phyloP scores from a whole-genome alignment of 345 rosid genomes.

The Noccaea caerulescens region DNA sequence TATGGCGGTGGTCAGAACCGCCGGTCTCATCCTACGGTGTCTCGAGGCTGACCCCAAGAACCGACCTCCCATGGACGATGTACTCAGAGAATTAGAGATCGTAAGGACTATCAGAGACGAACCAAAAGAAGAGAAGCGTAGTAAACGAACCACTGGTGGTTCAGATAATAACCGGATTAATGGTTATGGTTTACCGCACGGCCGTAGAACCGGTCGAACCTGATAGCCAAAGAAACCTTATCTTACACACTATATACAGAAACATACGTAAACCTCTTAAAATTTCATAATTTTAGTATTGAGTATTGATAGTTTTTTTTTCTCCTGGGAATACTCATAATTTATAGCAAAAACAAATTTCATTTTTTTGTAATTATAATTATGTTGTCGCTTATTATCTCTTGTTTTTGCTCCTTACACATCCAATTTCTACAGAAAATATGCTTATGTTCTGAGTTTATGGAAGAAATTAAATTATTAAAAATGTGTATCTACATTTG shows the following conservation, averaged over 20 bases:
- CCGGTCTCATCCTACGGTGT: slow-evolving; percentile 56
- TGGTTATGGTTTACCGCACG: slow-evolving; percentile 28
- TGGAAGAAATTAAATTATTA: background rate
- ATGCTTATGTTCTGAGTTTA: background rate
- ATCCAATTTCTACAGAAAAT: background rate
- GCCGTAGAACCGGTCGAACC: slow-evolving; percentile 38
- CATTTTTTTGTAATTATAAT: background rate
- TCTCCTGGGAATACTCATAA: background rate
- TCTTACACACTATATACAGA: slow-evolving; percentile 1
- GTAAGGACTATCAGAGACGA: slow-evolving; percentile 46
- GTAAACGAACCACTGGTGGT: slow-evolving; percentile 30
- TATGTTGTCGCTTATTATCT: background rate
- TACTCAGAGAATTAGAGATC: slow-evolving; percentile 48
- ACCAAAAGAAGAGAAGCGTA: slow-evolving; percentile 47
- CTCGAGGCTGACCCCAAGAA: slow-evolving; percentile 63
- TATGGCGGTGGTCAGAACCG: slow-evolving; percentile 52
- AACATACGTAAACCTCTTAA: background rate
- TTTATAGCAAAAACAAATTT: background rate
- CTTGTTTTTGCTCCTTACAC: background rate
- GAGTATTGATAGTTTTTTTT: background rate
- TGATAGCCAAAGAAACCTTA: slow-evolving; percentile 32
- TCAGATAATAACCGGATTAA: slow-evolving; percentile 24
- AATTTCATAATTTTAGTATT: no score
- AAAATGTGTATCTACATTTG: slow-evolving; percentile 27
- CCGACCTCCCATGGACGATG: slow-evolving; percentile 77